Conservation (phyloP, 169 alveolate species). For the Plasmodium gallinaceum region DNA sequence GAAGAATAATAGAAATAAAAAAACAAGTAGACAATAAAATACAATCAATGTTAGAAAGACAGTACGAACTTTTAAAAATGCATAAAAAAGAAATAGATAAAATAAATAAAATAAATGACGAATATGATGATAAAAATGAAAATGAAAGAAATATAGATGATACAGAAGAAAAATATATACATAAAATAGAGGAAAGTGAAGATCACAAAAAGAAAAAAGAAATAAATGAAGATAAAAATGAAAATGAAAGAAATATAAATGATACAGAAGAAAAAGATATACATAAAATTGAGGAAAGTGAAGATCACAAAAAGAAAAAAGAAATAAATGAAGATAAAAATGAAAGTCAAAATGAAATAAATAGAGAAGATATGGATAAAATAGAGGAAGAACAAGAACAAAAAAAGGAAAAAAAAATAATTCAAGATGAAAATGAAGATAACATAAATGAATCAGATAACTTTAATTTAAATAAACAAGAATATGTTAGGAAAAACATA, state of each 20-base stretch:
- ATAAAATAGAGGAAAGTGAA: background rate
- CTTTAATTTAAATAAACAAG: background rate
- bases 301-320: constrained; percentile 7
- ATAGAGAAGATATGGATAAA: background rate
- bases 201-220: background rate
- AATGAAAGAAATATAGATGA: constrained; percentile 5
- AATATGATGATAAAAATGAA: background rate
- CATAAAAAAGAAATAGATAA: background rate
- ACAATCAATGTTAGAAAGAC: constrained; percentile 13
- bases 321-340: too few relatives aligned
- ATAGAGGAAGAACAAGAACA: background rate
- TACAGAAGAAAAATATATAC: background rate
- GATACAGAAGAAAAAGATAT: background rate
- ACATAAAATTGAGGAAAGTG: background rate
- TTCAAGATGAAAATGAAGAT: background rate
- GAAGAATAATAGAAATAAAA: background rate
- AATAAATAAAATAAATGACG: background rate
- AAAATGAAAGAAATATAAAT: too few relatives aligned
- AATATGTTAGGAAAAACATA: background rate
- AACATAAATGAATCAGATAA: background rate
- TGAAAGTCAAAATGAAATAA: too few relatives aligned
- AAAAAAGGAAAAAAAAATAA: constrained; percentile 1
- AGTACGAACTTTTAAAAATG: background rate
- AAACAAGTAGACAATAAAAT: constrained; percentile 6
- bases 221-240: too few relatives aligned